Percentiles rank a stretch among this genome's conserved stretches.
Evolutionary conservation across 305 asterid genomes (phyloP).

Genomic region (Fraxinus velutina): DNA sequence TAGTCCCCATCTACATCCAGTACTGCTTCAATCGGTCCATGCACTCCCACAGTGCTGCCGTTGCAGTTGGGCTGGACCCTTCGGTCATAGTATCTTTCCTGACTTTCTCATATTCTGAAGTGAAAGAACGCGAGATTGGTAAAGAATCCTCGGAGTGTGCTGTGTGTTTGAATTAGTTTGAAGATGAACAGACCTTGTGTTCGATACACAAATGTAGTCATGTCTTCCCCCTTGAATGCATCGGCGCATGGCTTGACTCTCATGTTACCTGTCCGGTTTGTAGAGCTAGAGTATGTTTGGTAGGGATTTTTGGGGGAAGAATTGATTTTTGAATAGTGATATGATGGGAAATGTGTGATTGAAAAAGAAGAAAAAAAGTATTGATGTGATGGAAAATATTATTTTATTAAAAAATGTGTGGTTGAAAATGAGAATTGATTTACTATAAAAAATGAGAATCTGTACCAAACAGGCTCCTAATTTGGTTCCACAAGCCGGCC

Average conservation of each 20-base stretch:
- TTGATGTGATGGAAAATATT: too few species aligned
- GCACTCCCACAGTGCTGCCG: constrained; percentile 15
- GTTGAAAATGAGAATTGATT: too few species aligned
- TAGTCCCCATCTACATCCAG: constrained; percentile 58
- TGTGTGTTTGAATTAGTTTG: constrained; percentile 66
- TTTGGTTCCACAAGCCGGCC: constrained; percentile 26
- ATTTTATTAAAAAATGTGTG: too few species aligned
- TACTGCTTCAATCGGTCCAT: constrained; percentile 40
- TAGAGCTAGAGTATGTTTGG: constrained; percentile 30
- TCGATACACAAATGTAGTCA: constrained; percentile 66
- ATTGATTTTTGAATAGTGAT: too few species aligned
- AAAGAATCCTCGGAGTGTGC: constrained; percentile 53
- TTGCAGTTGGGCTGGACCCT: constrained; percentile 41
- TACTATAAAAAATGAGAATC: too few species aligned
- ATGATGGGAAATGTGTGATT: too few species aligned
- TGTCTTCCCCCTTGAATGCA: constrained; percentile 70
- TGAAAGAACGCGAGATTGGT: constrained; percentile 50
- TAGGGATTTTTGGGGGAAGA: too few species aligned
- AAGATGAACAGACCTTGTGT: constrained; percentile 54
- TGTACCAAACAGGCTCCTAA: background rate
- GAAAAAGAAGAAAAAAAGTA: too few species aligned
- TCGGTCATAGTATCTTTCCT: constrained; percentile 44
- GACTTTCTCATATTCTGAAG: constrained; percentile 53
- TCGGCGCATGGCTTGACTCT: constrained; percentile 64
- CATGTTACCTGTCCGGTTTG: constrained; percentile 88